Conservation (phyloP, 73 alveolate genomes). For the Uronychia setigera region DNA sequence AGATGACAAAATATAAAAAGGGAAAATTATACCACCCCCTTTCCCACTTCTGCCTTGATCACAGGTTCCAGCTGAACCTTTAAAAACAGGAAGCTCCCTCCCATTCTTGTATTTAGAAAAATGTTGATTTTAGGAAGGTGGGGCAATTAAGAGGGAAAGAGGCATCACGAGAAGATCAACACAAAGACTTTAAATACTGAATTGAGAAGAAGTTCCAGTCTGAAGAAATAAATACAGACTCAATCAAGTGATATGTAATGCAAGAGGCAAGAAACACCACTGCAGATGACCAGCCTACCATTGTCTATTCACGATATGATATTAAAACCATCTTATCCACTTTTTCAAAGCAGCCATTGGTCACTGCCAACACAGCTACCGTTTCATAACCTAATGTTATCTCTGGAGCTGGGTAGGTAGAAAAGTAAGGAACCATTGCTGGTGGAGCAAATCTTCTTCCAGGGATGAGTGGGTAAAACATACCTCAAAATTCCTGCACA, state of each 20-base stretch:
- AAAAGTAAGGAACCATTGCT: no score
- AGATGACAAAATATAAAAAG: not conserved
- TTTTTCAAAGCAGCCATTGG: not conserved
- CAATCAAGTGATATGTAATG: not conserved
- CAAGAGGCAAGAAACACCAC: not conserved
- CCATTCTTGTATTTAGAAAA: not conserved
- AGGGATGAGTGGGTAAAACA: no score
- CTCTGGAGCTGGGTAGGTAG: no score
- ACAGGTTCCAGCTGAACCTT: not conserved
- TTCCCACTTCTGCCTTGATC: not conserved
- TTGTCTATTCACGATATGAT: not conserved
- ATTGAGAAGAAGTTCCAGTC: not conserved
- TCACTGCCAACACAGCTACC: not conserved
- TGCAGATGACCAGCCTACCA: slow-evolving; percentile 1
- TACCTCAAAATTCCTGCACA: no score
- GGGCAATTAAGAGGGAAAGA: not conserved
- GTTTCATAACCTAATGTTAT: no score
- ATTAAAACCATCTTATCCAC: not conserved
- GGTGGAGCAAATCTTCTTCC: no score
- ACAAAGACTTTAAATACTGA: not conserved
- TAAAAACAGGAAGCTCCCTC: not conserved
- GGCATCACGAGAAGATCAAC: not conserved
- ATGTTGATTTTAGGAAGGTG: not conserved
- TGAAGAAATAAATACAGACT: not conserved
- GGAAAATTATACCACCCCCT: not conserved